Base-by-base conservation (phyloP, 352 stramenopile species). In the Globisporangium splendens region DNA sequence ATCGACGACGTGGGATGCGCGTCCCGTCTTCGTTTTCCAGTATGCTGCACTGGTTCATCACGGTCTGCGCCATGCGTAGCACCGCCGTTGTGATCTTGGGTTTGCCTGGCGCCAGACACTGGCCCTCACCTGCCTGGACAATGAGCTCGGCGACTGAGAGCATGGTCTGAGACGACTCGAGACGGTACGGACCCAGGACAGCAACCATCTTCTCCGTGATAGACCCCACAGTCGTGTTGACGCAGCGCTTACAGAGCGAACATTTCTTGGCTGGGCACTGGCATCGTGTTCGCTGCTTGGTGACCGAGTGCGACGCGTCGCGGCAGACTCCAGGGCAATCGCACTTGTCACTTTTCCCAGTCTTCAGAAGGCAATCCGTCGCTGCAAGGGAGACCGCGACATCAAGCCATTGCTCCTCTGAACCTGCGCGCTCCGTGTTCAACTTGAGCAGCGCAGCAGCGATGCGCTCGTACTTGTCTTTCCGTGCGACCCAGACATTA, bases 381-480 rank as follows among this genome's bases (percentile, higher is more conserved):
- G 85, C 85, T 13, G 82, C 83, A 0, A 95, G 66, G 20, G 82
- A 73, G 21, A 95, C 83, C 0, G 83, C 86, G 10, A 91, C 71
- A 6, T 89, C 76, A 35, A 95, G 63, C 82, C 85, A 95, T 12
- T 83, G 66, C 31, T 81, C 70, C 31, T 89, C 72, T 7, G 75
- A 58, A 13, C 59, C 61, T 13, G 80, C 80, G 43, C 88, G 82
- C 21, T 86, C 69, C 4, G 72, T 79, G 61, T 90, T 86, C 18
- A 96, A 64, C 43, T 89, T 63, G 18, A 62, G 50, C 13, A 96
- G 66, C 41, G 87, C 69, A 21, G 68, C 57, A 12, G 85, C 73
- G 50, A 86, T 88, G 22, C 82, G 79, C 63, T 95, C 86, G 54
- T 92, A 94, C 59, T 92, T 93, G 69, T 96, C 87, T 56, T 96